Base-by-base conservation (phyloP, 768 basidiomycete species). In the Tulasnella sp. region DNA sequence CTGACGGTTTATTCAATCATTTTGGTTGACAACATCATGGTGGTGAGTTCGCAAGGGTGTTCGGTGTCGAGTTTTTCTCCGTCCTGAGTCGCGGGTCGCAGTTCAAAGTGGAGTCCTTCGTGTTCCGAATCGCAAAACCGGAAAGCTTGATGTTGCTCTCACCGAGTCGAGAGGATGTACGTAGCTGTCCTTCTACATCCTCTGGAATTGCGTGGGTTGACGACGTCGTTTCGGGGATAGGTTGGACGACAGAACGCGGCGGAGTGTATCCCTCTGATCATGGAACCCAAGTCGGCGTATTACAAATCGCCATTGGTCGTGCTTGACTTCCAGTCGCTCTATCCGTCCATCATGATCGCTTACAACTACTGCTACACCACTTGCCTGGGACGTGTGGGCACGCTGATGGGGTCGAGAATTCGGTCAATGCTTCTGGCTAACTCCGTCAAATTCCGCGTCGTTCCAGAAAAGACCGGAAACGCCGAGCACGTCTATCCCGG, bases 291-390 rank as follows among this genome's bases (percentile, higher is more conserved):
- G 44, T 96, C 95, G 0, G 91, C 91, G 2, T 96, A 94, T 77
- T 99, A 98, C 80, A 91, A 88, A 44, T 91, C 91, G 76, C n/a
- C n/a, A n/a, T n/a, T n/a, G n/a, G n/a, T n/a, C n/a, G n/a, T n/a
- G n/a, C n/a, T n/a, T n/a, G n/a, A n/a, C n/a, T n/a, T n/a, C n/a
- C n/a, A n/a, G n/a, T n/a, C n/a, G n/a, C n/a, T n/a, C n/a, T n/a
- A n/a, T n/a, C n/a, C n/a, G n/a, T n/a, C n/a, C n/a, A n/a, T n/a
- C n/a, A n/a, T n/a, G n/a, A n/a, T n/a, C n/a, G 96, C 95, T 7
- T 95, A 99, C 81, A 98, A 98, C 79, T 94, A 94, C 79, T 94
- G 92, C 77, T 95, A 94, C 78, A 98, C 95, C 35, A 99, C 96
- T 1, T 98, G 95, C 79, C 83, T 99, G 36, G 96, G 96, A 12